These are phyloP conservation scores for Hirsutella minnesotensis DNA, from an alignment of 2,329 filamentous ascomycete species.

Conservation along the genomic window DNA sequence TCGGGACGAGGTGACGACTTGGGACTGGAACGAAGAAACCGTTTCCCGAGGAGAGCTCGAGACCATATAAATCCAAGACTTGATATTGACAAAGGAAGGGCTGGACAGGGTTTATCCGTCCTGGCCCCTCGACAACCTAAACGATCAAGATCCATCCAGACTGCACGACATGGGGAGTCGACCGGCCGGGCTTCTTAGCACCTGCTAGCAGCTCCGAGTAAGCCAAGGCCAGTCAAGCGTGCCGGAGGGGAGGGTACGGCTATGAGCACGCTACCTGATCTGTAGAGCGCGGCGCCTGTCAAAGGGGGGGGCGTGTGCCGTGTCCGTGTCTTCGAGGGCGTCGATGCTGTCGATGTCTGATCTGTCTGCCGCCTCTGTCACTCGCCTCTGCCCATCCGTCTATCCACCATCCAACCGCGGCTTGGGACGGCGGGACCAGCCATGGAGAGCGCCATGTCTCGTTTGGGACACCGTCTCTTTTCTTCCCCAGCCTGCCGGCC, in stretches of 20 bases:
- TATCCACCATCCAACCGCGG: not conserved
- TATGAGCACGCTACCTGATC: not conserved
- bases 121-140: slow-evolving; percentile 14
- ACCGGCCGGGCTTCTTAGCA: not conserved
- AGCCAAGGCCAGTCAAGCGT: not conserved
- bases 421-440: not conserved
- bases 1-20: slow-evolving; percentile 18
- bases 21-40: slow-evolving; percentile 25
- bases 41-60: slow-evolving; percentile 16
- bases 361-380: too few species aligned
- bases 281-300: not conserved
- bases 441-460: not conserved
- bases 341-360: not conserved
- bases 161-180: slow-evolving; percentile 10
- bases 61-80: slow-evolving; percentile 27
- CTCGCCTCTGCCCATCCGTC: not conserved
- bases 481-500: slow-evolving; percentile 8
- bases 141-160: slow-evolving; percentile 20
- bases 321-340: slow-evolving; percentile 1
- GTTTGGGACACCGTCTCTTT: not conserved
- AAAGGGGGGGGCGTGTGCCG: not conserved
- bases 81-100: slow-evolving; percentile 20
- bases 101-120: slow-evolving; percentile 13
- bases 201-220: not conserved
- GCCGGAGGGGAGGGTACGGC: not conserved